Conservation (phyloP, 2,329 filamentous ascomycete genomes). For the Verticillium longisporum region DNA sequence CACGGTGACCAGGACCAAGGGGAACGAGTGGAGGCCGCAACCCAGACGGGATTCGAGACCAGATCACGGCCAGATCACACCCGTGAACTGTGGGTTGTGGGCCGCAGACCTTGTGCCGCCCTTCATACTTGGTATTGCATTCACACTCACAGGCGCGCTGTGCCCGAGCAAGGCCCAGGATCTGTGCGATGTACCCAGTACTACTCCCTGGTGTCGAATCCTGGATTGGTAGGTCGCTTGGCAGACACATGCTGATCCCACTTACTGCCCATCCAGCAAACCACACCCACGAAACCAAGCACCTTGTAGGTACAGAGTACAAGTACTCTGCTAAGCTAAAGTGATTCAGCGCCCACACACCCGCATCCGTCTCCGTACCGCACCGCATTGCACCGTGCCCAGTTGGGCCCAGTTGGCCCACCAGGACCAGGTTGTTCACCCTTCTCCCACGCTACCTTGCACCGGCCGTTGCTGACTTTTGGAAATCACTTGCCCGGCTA, state of each 20-base stretch:
- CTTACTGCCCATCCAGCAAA: not conserved
- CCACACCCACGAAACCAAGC: not conserved
- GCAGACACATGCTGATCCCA: no score
- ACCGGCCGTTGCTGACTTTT: not conserved
- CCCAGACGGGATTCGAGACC: not conserved
- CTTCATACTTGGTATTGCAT: not conserved
- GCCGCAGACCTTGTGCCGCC: not conserved
- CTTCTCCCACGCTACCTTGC: not conserved
- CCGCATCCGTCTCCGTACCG: not conserved
- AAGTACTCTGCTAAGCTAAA: not conserved
- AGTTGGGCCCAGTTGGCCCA: not conserved
- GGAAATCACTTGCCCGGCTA: not conserved
- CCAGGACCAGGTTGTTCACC: not conserved
- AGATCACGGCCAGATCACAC: not conserved
- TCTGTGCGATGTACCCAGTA: not conserved
- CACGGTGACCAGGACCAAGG: not conserved
- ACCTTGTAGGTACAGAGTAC: no score
- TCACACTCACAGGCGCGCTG: not conserved
- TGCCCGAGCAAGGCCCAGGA: not conserved
- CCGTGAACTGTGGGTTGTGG: not conserved
- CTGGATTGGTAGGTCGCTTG: no score
- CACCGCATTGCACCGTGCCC: not conserved
- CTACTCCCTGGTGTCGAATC: not conserved
- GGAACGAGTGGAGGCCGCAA: not conserved
- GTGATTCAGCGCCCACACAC: not conserved